phyloP scores from a whole-genome alignment of 139 green algal species.

The Picochlorum sp. region DNA sequence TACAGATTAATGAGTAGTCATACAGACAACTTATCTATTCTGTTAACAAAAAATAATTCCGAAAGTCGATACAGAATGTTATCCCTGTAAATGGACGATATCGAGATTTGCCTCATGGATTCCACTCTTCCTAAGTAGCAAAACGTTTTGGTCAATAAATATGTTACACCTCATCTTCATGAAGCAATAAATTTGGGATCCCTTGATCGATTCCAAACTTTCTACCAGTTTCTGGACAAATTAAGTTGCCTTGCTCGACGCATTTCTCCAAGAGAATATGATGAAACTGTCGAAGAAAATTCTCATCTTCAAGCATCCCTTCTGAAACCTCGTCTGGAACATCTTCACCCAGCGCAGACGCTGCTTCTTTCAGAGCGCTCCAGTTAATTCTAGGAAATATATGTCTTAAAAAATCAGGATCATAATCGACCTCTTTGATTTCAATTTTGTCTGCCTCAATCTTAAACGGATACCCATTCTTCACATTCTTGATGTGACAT shows the following conservation, averaged over 20 bases:
- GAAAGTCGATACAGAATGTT: too few relatives aligned
- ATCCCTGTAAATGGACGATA: too few relatives aligned
- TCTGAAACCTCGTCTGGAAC: conserved; percentile 47
- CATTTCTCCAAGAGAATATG: conserved; percentile 73
- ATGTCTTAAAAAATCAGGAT: conserved; percentile 82
- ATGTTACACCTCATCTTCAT: conserved; percentile 71
- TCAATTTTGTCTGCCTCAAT: conserved; percentile 70
- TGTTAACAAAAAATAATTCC: too few relatives aligned
- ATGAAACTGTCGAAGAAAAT: conserved; percentile 66
- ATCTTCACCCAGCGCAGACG: conserved; percentile 24
- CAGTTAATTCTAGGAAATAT: conserved; percentile 84
- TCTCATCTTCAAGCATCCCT: conserved; percentile 55
- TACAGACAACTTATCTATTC: too few relatives aligned
- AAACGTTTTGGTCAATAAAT: neutral
- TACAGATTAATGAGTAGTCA: too few relatives aligned
- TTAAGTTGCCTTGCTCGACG: conserved; percentile 44
- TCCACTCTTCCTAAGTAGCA: neutral
- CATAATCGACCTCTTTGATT: conserved; percentile 71
- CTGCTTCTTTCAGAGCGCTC: conserved; percentile 64
- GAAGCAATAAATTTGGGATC: conserved; percentile 84
- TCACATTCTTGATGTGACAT: conserved; percentile 90
- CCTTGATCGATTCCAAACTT: conserved; percentile 69
- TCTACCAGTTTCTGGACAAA: conserved; percentile 79
- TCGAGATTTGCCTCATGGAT: neutral
- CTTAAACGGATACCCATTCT: conserved; percentile 84